Percentiles rank a stretch among this genome's conserved stretches.
phyloP scores from a whole-genome alignment of 306 rosid species.

The Pachyrhizus erosus region DNA sequence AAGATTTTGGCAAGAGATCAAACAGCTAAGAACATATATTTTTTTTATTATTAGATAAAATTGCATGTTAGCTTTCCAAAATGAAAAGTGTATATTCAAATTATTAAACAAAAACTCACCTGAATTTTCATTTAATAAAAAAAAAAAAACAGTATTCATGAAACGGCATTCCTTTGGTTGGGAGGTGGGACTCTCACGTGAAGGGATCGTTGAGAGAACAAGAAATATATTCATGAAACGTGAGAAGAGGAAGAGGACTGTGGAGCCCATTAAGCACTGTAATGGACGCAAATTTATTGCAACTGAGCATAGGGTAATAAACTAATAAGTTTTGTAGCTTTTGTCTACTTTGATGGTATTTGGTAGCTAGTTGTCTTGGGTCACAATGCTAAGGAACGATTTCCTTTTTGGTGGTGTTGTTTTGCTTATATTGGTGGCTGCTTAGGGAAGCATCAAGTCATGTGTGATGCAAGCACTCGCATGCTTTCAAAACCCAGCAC shows the following conservation, averaged over 20 bases:
- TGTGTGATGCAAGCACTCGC: slow-evolving; percentile 73
- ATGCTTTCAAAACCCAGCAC: slow-evolving; percentile 44
- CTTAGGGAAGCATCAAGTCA: slow-evolving; percentile 77
- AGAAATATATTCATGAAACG: slow-evolving; percentile 30
- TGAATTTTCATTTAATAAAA: no score
- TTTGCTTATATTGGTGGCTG: slow-evolving; percentile 55
- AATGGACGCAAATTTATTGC: slow-evolving; percentile 54
- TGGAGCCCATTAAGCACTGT: slow-evolving; percentile 78
- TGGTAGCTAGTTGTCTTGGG: slow-evolving; percentile 55
- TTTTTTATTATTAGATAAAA: background rate
- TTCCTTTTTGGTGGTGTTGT: background rate
- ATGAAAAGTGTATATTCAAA: background rate
- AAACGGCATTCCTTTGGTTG: background rate
- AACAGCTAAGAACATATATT: background rate
- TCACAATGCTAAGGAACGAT: slow-evolving; percentile 43
- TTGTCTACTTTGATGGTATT: slow-evolving; percentile 50
- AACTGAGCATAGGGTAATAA: slow-evolving; percentile 39
- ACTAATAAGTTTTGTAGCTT: slow-evolving; percentile 39
- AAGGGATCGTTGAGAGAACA: slow-evolving; percentile 31
- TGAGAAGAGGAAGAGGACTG: slow-evolving; percentile 43
- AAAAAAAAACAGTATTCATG: background rate
- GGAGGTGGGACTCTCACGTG: slow-evolving; percentile 44
- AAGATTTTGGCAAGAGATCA: background rate
- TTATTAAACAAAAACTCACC: background rate
- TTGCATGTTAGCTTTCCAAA: background rate